phyloP scores from a whole-genome alignment of 345 rosid genomes.

The Erysimum cheiranthoides region DNA sequence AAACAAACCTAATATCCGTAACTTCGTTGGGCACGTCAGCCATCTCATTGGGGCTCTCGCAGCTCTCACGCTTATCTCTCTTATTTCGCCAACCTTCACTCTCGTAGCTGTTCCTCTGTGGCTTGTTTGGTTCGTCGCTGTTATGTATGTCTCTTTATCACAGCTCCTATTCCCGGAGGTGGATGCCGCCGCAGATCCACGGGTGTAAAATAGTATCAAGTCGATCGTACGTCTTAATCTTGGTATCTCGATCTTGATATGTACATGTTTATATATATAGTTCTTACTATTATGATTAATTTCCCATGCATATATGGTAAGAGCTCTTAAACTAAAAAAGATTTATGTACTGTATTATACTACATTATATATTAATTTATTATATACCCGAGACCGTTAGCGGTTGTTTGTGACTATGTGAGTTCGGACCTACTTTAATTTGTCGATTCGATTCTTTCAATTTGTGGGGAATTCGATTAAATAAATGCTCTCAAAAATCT shows the following conservation, averaged over 20 bases:
- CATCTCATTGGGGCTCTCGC: conserved; percentile 29
- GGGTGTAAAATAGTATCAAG: neutral
- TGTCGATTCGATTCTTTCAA: neutral
- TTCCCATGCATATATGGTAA: neutral
- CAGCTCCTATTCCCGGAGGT: neutral
- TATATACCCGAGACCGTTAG: neutral
- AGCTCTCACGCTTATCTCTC: conserved; percentile 14
- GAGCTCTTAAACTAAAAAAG: neutral
- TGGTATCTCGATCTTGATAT: neutral
- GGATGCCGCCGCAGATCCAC: neutral
- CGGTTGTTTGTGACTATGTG: neutral
- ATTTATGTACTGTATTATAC: neutral
- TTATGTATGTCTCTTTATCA: conserved; percentile 12
- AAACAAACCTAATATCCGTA: neutral
- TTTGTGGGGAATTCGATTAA: neutral
- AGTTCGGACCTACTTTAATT: conserved; percentile 2
- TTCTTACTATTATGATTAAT: neutral
- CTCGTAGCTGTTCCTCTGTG: neutral
- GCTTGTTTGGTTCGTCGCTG: conserved; percentile 19
- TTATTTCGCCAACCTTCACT: conserved; percentile 9
- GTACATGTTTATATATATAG: neutral
- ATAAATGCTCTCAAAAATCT: neutral
- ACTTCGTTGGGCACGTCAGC: conserved; percentile 21
- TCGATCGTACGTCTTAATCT: neutral
- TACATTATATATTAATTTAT: too few relatives aligned